Percentiles rank a stretch among this genome's conserved stretches.
Conservation (phyloP, 2,329 filamentous ascomycete species). For the Akanthomyces muscarius region DNA sequence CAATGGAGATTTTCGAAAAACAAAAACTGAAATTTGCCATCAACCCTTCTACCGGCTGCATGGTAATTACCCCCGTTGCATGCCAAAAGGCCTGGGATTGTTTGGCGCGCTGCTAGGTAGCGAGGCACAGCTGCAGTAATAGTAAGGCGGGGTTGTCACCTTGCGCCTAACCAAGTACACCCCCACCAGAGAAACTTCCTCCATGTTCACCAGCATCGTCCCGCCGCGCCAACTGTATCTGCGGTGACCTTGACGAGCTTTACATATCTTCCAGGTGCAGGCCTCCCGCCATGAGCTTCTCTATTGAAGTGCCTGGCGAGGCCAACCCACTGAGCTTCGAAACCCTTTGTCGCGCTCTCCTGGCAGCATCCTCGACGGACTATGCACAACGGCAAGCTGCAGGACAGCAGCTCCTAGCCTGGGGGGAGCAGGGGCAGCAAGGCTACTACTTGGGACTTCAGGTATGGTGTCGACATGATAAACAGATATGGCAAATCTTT, state of each 20-base stretch:
- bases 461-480: conserved; percentile 37
- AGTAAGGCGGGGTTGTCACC: neutral
- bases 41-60: too few relatives aligned
- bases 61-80: too few relatives aligned
- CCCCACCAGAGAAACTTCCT: conserved; percentile 16
- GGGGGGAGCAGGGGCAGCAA: conserved; percentile 60
- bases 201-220: conserved; percentile 11
- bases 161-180: conserved; percentile 3
- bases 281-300: conserved; percentile 55
- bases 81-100: too few relatives aligned
- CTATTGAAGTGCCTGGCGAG: conserved; percentile 77
- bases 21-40: too few relatives aligned
- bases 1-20: too few relatives aligned
- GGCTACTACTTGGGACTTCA: conserved; percentile 68
- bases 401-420: conserved; percentile 60
- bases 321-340: conserved; percentile 64
- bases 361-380: conserved; percentile 59
- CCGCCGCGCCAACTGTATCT: neutral
- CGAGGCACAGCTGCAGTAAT: neutral
- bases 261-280: neutral
- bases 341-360: conserved; percentile 61
- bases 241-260: conserved; percentile 1
- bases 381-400: conserved; percentile 62
- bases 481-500: neutral
- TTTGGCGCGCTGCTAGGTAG: too few relatives aligned